These are phyloP conservation scores for Berberis vulgaris DNA, from an alignment of 164 flowering plant genomes.

Conservation along the genomic window DNA sequence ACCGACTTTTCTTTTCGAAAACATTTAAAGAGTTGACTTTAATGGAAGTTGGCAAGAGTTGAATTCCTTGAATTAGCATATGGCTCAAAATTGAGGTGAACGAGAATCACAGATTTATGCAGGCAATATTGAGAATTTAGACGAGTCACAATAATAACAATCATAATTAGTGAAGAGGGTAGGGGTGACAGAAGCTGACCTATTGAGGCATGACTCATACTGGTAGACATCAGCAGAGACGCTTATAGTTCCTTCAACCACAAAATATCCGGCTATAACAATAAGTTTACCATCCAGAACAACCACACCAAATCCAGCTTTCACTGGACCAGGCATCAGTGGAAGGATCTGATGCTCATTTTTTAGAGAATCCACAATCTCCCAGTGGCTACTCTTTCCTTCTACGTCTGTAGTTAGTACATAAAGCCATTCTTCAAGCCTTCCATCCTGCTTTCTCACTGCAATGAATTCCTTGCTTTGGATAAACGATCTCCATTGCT, in stretches of 20 bases:
- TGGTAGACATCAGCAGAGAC: slow-evolving; percentile 75
- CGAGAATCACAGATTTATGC: too few species aligned
- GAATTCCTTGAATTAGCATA: too few species aligned
- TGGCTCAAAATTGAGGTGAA: too few species aligned
- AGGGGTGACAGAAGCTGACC: slow-evolving; percentile 28
- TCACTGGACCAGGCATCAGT: slow-evolving; percentile 77
- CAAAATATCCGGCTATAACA: slow-evolving; percentile 63
- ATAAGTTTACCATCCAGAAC: slow-evolving; percentile 81
- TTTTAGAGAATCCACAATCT: slow-evolving; percentile 61
- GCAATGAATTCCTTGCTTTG: slow-evolving; percentile 71
- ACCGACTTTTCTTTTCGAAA: too few species aligned
- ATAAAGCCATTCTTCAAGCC: slow-evolving; percentile 89
- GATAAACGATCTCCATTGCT: slow-evolving; percentile 70
- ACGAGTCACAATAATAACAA: too few species aligned
- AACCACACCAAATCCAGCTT: slow-evolving; percentile 63
- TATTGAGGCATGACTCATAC: slow-evolving; percentile 85
- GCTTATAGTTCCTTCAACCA: slow-evolving; percentile 29
- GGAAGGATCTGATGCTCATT: slow-evolving; percentile 40
- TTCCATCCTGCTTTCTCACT: slow-evolving; percentile 63
- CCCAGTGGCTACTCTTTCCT: slow-evolving; percentile 78
- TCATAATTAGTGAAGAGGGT: too few species aligned
- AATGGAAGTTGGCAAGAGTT: too few species aligned
- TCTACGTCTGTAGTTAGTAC: slow-evolving; percentile 48
- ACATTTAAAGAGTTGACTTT: too few species aligned
- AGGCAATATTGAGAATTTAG: too few species aligned